Evolutionary conservation across 2,329 filamentous ascomycete species (phyloP).

Genomic region (Pestalotiopsis sp.): DNA sequence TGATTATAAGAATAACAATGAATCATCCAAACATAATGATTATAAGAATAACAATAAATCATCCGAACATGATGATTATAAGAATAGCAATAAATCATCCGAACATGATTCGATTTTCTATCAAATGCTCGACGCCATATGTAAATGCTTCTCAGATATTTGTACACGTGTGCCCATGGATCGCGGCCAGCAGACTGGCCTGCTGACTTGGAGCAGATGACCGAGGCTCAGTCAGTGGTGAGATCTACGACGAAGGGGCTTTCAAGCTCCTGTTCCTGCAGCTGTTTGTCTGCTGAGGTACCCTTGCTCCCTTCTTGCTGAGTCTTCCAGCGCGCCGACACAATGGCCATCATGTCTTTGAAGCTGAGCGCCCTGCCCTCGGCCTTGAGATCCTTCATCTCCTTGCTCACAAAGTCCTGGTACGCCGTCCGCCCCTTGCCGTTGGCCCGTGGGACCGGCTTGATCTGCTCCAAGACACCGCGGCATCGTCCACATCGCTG

Average conservation of each 20-base stretch:
- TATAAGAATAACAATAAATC: no score
- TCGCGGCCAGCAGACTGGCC: not conserved
- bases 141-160: not conserved
- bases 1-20: no score
- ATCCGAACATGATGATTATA: no score
- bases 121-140: no score
- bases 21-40: no score
- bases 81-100: no score
- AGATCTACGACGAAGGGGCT: not conserved
- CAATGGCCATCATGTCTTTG: conserved; percentile 67
- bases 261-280: conserved; percentile 29
- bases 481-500: conserved; percentile 82
- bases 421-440: conserved; percentile 46
- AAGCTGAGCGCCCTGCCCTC: conserved; percentile 41
- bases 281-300: conserved; percentile 59
- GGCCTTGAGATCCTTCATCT: conserved; percentile 26
- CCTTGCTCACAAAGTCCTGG: conserved; percentile 46
- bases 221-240: not conserved
- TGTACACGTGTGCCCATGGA: not conserved
- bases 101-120: no score
- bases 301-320: conserved; percentile 72
- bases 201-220: not conserved
- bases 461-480: conserved; percentile 72
- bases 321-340: conserved; percentile 59
- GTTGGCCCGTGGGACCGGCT: conserved; percentile 67